Evolutionary conservation across 2,329 filamentous ascomycete species (phyloP).

Genomic region (Botrytis byssoidea): DNA sequence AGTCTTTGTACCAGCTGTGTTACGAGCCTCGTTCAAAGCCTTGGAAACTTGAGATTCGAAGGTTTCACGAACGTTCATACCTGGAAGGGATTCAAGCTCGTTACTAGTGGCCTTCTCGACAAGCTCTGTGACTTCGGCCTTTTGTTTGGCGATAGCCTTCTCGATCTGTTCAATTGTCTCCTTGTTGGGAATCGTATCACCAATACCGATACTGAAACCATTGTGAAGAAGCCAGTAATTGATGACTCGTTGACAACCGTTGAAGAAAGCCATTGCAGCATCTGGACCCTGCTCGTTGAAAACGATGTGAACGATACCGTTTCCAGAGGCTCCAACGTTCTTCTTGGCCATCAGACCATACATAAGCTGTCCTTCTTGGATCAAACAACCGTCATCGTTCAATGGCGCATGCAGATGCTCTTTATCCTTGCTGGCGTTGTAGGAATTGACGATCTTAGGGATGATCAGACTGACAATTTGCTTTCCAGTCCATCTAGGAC

Average conservation of each 20-base stretch:
- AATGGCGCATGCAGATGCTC: constrained; percentile 54
- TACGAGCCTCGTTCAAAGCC: constrained; percentile 91
- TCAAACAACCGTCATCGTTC: constrained; percentile 74
- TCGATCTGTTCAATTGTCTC: constrained; percentile 82
- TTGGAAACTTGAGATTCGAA: constrained; percentile 97
- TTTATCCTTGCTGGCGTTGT: constrained; percentile 60
- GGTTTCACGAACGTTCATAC: constrained; percentile 98
- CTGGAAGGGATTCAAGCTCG: constrained; percentile 84
- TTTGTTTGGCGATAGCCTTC: constrained; percentile 75
- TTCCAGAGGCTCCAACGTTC: constrained; percentile 82
- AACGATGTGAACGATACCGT: constrained; percentile 91
- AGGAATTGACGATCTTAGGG: constrained; percentile 79
- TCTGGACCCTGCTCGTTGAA: constrained; percentile 91
- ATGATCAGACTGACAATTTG: constrained; percentile 95
- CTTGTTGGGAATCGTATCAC: constrained; percentile 92
- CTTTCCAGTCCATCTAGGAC: constrained; percentile 95
- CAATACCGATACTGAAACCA: constrained; percentile 96
- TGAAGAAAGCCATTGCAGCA: constrained; percentile 91
- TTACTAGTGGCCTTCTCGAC: constrained; percentile 80
- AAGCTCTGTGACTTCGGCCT: constrained; percentile 73
- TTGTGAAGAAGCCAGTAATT: constrained; percentile 97
- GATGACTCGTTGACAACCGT: constrained; percentile 89
- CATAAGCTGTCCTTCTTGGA: constrained; percentile 84
- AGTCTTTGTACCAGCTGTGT: constrained; percentile 89
- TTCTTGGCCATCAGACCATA: constrained; percentile 93